These are phyloP conservation scores for Psilocybe sp. DNA, from an alignment of 768 basidiomycete species.

Conservation along the genomic window DNA sequence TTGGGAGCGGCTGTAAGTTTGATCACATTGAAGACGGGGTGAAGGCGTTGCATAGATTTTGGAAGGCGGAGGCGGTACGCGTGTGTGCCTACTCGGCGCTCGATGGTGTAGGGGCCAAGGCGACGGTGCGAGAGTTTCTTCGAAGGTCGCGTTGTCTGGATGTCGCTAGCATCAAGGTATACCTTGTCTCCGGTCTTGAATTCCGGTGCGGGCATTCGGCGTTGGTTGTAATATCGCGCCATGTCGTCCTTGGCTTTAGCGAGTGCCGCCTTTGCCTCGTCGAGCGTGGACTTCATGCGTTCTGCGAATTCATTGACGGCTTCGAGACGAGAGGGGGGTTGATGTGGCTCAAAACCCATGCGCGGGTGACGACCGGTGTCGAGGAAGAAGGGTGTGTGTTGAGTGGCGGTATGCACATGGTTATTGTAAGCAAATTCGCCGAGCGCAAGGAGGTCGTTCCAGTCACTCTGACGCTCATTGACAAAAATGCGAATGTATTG, in stretches of 20 bases:
- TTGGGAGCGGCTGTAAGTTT: constrained; percentile 1
- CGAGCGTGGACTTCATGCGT: constrained; percentile 11
- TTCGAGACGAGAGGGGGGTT: constrained; percentile 8
- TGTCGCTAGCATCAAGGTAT: constrained; percentile 6
- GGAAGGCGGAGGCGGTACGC: constrained; percentile 15
- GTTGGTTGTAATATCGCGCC: constrained; percentile 12
- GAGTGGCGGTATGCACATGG: constrained; percentile 14
- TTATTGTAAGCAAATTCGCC: constrained; percentile 1
- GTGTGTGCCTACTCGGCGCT: background rate
- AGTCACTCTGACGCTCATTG: constrained; percentile 2
- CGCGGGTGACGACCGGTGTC: constrained; percentile 26
- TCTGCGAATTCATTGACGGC: constrained; percentile 16
- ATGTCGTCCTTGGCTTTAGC: constrained; percentile 14
- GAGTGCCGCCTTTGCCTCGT: constrained; percentile 13
- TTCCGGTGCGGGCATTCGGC: constrained; percentile 1
- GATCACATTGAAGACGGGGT: constrained; percentile 14
- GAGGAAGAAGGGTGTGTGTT: constrained; percentile 22
- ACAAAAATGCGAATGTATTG: background rate
- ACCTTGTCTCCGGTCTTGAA: constrained; percentile 13
- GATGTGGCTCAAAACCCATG: constrained; percentile 14
- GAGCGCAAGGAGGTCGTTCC: background rate
- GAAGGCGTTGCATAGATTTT: constrained; percentile 7
- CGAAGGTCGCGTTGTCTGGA: constrained; percentile 8
- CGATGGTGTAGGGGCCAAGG: constrained; percentile 11
- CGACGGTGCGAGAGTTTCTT: constrained; percentile 8